Evolutionary conservation across 2,329 filamentous ascomycete genomes (phyloP).

Genomic region (Cercospora zeina): DNA sequence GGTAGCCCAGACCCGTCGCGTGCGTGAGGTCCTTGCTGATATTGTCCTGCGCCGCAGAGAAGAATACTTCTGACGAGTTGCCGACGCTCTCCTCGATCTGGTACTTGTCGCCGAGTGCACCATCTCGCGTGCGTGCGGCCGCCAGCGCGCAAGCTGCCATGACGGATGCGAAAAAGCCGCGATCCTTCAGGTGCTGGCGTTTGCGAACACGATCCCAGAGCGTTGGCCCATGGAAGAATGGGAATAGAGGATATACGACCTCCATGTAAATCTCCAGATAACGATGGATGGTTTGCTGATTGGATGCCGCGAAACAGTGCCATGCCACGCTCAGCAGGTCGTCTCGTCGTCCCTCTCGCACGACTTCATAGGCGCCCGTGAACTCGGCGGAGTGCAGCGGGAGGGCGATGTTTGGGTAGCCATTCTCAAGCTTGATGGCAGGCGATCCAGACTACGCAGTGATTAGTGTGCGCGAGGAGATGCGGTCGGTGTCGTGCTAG

Average conservation of each 20-base stretch:
- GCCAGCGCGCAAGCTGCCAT: constrained; percentile 57
- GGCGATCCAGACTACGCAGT: constrained; percentile 23
- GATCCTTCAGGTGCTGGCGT: constrained; percentile 48
- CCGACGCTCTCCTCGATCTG: constrained; percentile 22
- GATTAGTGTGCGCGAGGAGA: background rate
- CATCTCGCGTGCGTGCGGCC: constrained; percentile 53
- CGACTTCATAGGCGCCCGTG: constrained; percentile 27
- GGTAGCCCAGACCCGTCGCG: constrained; percentile 44
- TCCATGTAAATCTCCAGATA: constrained; percentile 54
- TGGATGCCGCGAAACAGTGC: constrained; percentile 47
- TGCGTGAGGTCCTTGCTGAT: constrained; percentile 44
- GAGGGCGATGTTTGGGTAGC: constrained; percentile 3
- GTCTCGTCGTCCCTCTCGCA: constrained; percentile 33
- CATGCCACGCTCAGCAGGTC: constrained; percentile 41
- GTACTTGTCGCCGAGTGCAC: constrained; percentile 46
- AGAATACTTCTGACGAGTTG: constrained; percentile 48
- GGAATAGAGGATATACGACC: constrained; percentile 57
- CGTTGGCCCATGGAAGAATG: constrained; percentile 54
- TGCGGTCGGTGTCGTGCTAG: background rate
- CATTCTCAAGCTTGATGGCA: constrained; percentile 25
- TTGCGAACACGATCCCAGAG: constrained; percentile 46
- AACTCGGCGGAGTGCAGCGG: constrained; percentile 20
- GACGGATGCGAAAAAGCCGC: constrained; percentile 51
- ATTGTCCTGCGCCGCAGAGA: constrained; percentile 46
- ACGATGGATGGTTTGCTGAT: constrained; percentile 43